Conservation (phyloP, 1,139 yeast species). For the Blastobotrys raffinosifermentans region DNA sequence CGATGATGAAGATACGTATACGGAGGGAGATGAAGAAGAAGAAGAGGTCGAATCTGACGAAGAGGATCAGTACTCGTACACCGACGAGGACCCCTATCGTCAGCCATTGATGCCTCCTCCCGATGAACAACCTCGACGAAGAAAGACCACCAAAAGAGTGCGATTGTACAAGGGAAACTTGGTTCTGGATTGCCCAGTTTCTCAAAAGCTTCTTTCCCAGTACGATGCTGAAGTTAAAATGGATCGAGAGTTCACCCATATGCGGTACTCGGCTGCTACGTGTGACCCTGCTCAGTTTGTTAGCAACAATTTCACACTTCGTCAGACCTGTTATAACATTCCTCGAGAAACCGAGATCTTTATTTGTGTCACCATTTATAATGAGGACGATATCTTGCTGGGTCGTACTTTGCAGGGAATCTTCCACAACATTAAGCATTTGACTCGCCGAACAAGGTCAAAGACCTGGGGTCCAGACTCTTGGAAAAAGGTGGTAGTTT, state of each 20-base stretch:
- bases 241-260: conserved; percentile 63
- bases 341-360: conserved; percentile 68
- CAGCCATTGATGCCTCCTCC: conserved; percentile 19
- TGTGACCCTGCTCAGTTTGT: conserved; percentile 67
- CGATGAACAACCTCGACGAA: conserved; percentile 30
- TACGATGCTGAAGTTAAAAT: conserved; percentile 43
- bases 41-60: conserved; percentile 11
- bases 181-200: conserved; percentile 75
- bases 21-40: conserved; percentile 3
- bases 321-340: conserved; percentile 61
- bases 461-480: conserved; percentile 73
- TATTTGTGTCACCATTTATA: conserved; percentile 74
- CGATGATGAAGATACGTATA: conserved; percentile 3
- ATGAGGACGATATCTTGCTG: conserved; percentile 67
- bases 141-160: conserved; percentile 44
- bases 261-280: conserved; percentile 79
- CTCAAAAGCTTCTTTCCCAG: conserved; percentile 50
- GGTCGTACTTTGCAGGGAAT: conserved; percentile 74
- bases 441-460: conserved; percentile 50
- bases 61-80: conserved; percentile 14
- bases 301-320: conserved; percentile 51
- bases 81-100: conserved; percentile 17
- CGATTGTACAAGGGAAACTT: conserved; percentile 63
- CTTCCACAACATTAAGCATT: conserved; percentile 62
- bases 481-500: conserved; percentile 74